Base-by-base conservation (phyloP, 2,329 filamentous ascomycete genomes). In the Penicillium sp. region DNA sequence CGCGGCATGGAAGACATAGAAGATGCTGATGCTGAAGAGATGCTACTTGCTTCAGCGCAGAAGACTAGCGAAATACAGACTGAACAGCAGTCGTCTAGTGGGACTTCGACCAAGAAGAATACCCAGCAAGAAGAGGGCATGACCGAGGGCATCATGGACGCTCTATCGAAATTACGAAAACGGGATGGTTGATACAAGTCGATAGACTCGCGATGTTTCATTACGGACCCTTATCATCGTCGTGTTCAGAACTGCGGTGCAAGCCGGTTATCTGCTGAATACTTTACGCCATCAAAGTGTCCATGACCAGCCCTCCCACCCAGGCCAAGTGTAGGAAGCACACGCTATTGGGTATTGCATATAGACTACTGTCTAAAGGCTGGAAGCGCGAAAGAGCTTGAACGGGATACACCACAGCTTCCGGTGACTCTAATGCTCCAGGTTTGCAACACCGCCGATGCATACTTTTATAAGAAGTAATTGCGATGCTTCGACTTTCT, bases 111-210 rank as follows among this genome's bases (percentile, higher is more conserved):
- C 6, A 60, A 54, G 28, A 52, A 59, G 47, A 71, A 46, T 14
- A 7, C 23, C 11, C 47, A 45, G 47, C 51, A 77, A 14, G 75
- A 78, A 49, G 68, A 73, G 55, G 71, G 74, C n/a, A 65, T 84
- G 59, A 81, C 76, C 62, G 81, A 84, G 49, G 83, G 83, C 9
- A 78, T 86, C 51, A 78, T 80, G 72, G 81, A 81, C 28, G 83
- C 83, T 5, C 66, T 86, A 51, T 80, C 77, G 48, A 85, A 79
- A 62, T 66, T 86, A 49, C 73, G 83, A 59, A 67, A 73, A 48
- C 66, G 64, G 16, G 62, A 63, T n/a, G 63, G 50, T 40, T 57
- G 51, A 60, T 30, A 26, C 16, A 24, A n/a, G 1, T 4, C 24
- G 12, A 28, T 18, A 9, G 24, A 28, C 5, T 53, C 23, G 18